A percentile compares a stretch with the other conserved stretches of the same genome.
These are phyloP conservation scores for Endocalyx cinctus DNA, from an alignment of 2,329 filamentous ascomycete species.

Conservation along the genomic window DNA sequence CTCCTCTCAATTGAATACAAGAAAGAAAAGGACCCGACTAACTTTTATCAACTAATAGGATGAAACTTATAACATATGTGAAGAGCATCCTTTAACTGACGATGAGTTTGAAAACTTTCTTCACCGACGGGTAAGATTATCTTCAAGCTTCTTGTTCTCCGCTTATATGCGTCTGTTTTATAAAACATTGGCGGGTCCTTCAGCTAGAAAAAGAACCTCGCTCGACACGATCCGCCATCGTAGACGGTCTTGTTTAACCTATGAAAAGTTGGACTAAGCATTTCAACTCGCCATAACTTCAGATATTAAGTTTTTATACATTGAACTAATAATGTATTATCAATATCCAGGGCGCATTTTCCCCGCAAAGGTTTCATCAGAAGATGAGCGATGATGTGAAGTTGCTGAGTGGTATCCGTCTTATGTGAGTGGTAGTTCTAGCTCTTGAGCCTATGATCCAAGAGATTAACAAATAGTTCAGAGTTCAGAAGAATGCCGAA, in stretches of 20 bases:
- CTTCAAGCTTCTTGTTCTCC: slow-evolving; percentile 1
- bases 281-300: too few species aligned
- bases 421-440: slow-evolving; percentile 42
- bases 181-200: too few species aligned
- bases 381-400: slow-evolving; percentile 38
- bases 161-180: too few species aligned
- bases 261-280: too few species aligned
- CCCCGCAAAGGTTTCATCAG: too few species aligned
- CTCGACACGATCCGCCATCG: too few species aligned
- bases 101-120: slow-evolving; percentile 58
- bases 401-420: slow-evolving; percentile 46
- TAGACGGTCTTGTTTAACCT: too few species aligned
- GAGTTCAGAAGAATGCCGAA: slow-evolving; percentile 52
- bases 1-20: not conserved
- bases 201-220: too few species aligned
- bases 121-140: slow-evolving; percentile 42
- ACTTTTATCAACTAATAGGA: slow-evolving; percentile 43
- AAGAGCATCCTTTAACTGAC: slow-evolving; percentile 46
- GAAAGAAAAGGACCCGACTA: slow-evolving; percentile 2
- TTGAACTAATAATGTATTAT: not conserved
- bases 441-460: slow-evolving; percentile 1
- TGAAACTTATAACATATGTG: slow-evolving; percentile 41
- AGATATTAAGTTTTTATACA: too few species aligned
- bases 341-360: slow-evolving; percentile 45
- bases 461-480: slow-evolving; percentile 23